Evolutionary conservation across 257 asterid genomes (phyloP).

Genomic region (Eustoma russellianum): DNA sequence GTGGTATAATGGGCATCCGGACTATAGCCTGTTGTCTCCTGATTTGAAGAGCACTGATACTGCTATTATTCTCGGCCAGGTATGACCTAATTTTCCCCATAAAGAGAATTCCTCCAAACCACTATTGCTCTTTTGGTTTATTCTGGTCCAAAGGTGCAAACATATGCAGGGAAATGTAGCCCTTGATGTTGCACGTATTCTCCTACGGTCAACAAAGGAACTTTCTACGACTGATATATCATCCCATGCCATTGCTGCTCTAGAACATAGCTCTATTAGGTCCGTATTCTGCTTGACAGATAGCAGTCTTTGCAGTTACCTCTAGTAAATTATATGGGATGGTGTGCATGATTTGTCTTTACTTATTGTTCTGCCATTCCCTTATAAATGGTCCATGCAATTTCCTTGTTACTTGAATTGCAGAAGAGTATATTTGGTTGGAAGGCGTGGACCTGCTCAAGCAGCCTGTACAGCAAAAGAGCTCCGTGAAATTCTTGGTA

Average conservation of each 20-base stretch:
- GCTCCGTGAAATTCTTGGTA: conserved; percentile 83
- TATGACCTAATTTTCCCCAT: conserved; percentile 14
- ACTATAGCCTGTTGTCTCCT: conserved; percentile 60
- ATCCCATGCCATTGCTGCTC: conserved; percentile 67
- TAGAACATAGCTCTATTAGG: conserved; percentile 75
- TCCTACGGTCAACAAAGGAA: conserved; percentile 67
- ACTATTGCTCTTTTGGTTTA: too few relatives aligned
- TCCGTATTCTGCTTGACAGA: conserved; percentile 12
- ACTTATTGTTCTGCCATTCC: too few relatives aligned
- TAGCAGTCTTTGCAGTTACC: too few relatives aligned
- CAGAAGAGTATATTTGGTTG: conserved; percentile 92
- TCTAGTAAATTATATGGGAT: too few relatives aligned
- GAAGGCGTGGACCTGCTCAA: conserved; percentile 97
- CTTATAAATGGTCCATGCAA: neutral
- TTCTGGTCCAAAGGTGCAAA: conserved; percentile 6
- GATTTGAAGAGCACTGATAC: conserved; percentile 71
- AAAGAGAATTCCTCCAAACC: neutral
- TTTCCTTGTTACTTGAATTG: conserved; percentile 10
- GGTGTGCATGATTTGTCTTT: too few relatives aligned
- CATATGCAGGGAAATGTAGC: conserved; percentile 83
- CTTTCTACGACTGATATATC: conserved; percentile 81
- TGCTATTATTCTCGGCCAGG: conserved; percentile 90
- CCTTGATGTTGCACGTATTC: conserved; percentile 90
- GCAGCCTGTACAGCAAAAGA: conserved; percentile 96
- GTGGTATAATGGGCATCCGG: conserved; percentile 99